Conservation (phyloP, 176 grass and related monocot species). For the Aegilops umbellulata region DNA sequence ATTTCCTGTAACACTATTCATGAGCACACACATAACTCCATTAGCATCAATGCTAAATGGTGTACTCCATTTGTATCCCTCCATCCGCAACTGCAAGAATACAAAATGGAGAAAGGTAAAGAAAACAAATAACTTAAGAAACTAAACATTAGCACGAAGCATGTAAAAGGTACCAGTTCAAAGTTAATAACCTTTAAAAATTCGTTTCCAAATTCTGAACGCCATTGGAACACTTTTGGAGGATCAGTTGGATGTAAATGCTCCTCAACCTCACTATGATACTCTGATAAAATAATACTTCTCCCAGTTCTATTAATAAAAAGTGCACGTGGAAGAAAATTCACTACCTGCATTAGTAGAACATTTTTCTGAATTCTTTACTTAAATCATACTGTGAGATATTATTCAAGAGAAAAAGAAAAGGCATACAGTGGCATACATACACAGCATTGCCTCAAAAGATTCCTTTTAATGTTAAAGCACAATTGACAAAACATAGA, state of each 20-base stretch:
- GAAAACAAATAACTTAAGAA: not conserved
- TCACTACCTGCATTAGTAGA: slow-evolving; percentile 63
- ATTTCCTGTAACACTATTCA: slow-evolving; percentile 62
- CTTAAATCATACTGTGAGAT: not conserved
- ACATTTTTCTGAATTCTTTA: slow-evolving; percentile 2
- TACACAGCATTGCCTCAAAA: not conserved
- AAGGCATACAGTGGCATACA: not conserved
- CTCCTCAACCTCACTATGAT: slow-evolving; percentile 56
- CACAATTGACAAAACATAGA: slow-evolving; percentile 6
- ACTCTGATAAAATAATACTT: slow-evolving; percentile 74
- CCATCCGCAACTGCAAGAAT: slow-evolving; percentile 63
- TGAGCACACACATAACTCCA: slow-evolving; percentile 79
- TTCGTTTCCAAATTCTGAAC: slow-evolving; percentile 73
- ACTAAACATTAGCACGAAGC: not conserved
- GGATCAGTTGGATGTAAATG: slow-evolving; percentile 63
- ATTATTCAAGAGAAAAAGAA: not conserved
- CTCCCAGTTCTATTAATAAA: slow-evolving; percentile 80
- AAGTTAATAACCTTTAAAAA: slow-evolving; percentile 72
- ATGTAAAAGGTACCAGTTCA: slow-evolving; percentile 14
- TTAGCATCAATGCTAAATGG: slow-evolving; percentile 91
- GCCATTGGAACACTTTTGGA: slow-evolving; percentile 87
- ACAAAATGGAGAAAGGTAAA: not conserved
- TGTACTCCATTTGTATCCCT: slow-evolving; percentile 89
- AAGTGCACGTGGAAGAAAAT: slow-evolving; percentile 74
- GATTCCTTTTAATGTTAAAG: not conserved